A percentile compares a stretch with the other conserved stretches of the same genome.
These are phyloP conservation scores for Cucurbita moschata DNA, from an alignment of 306 rosid species.

Conservation along the genomic window DNA sequence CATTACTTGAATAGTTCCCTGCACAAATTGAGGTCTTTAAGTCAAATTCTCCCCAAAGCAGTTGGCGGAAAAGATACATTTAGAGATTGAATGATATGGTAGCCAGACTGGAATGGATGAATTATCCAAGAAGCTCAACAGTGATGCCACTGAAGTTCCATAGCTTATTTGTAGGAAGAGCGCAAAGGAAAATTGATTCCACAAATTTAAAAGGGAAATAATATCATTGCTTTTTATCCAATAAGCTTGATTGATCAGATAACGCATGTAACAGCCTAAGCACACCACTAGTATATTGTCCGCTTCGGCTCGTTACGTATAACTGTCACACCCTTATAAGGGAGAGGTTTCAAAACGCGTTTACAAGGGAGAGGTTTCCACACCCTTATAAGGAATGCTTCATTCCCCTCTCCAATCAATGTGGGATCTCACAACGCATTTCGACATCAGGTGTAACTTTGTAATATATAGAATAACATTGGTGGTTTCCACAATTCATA, in stretches of 20 bases:
- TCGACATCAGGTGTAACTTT: not conserved
- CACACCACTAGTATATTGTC: too few species aligned
- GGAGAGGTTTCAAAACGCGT: too few species aligned
- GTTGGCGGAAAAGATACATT: too few species aligned
- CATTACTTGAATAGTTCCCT: slow-evolving; percentile 96
- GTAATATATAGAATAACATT: not conserved
- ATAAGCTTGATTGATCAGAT: not conserved
- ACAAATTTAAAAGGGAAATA: not conserved
- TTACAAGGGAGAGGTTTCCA: too few species aligned
- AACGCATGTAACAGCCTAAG: too few species aligned
- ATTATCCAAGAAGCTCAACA: not conserved
- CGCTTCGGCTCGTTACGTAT: too few species aligned
- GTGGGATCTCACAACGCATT: not conserved
- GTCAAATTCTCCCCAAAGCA: too few species aligned
- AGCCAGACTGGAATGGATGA: not conserved
- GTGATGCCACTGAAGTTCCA: not conserved
- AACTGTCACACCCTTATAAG: too few species aligned
- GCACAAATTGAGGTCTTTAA: slow-evolving; percentile 19
- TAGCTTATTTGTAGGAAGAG: not conserved
- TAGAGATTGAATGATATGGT: not conserved
- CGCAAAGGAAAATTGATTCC: not conserved
- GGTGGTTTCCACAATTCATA: not conserved
- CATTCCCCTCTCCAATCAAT: too few species aligned
- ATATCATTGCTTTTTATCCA: not conserved
- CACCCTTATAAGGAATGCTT: too few species aligned